These are phyloP conservation scores for Talaromyces sp. DNA, from an alignment of 2,329 filamentous ascomycete species.

Conservation along the genomic window DNA sequence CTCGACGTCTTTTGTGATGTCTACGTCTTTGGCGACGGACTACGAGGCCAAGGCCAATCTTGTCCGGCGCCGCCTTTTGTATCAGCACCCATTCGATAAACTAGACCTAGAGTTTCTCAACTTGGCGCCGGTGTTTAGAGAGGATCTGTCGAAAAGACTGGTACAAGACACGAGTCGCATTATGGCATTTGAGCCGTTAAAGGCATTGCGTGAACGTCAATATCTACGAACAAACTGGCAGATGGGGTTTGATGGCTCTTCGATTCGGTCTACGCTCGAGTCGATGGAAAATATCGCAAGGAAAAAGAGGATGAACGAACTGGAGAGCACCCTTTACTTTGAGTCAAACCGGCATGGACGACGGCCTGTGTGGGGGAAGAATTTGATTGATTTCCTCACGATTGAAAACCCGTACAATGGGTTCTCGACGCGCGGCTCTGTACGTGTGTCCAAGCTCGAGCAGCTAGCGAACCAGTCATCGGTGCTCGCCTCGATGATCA, in stretches of 20 bases:
- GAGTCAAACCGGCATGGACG: constrained; percentile 77
- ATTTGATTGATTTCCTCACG: constrained; percentile 68
- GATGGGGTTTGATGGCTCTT: constrained; percentile 59
- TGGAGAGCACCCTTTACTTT: constrained; percentile 74
- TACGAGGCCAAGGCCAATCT: constrained; percentile 69
- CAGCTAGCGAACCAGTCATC: constrained; percentile 70
- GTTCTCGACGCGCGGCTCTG: constrained; percentile 49
- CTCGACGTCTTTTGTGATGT: constrained; percentile 93
- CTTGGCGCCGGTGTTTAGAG: constrained; percentile 66
- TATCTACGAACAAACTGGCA: constrained; percentile 50
- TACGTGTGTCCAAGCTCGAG: constrained; percentile 59
- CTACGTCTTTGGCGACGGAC: constrained; percentile 66
- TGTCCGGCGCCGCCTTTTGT: constrained; percentile 62
- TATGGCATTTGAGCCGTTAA: constrained; percentile 64
- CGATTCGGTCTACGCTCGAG: constrained; percentile 62
- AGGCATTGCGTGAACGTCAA: constrained; percentile 68
- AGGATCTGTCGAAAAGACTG: constrained; percentile 54
- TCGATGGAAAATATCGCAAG: constrained; percentile 67
- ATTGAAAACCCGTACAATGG: constrained; percentile 57
- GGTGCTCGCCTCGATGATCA: constrained; percentile 54
- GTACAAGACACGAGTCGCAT: constrained; percentile 56
- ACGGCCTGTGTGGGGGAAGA: constrained; percentile 73
- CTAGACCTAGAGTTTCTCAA: constrained; percentile 75
- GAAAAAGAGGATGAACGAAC: constrained; percentile 67
- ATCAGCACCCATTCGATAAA: constrained; percentile 54